Conservation (phyloP, 2,329 filamentous ascomycete species). For the Pyricularia grisea region DNA sequence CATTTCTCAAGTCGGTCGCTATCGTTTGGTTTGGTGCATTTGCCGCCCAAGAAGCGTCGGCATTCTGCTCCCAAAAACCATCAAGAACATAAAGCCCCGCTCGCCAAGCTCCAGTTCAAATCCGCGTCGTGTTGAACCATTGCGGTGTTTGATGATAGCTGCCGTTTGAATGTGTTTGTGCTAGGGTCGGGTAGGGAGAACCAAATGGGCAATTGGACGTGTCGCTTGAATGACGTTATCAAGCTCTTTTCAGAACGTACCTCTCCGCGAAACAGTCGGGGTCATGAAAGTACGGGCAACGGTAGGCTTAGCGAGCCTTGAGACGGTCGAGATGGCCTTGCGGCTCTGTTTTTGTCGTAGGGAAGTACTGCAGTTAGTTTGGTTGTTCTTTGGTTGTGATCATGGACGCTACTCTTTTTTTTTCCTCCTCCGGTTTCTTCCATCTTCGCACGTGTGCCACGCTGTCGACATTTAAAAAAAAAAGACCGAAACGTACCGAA, state of each 20-base stretch:
- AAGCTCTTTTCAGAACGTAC: conserved; percentile 31
- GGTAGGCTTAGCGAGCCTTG: conserved; percentile 37
- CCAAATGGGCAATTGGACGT: not conserved
- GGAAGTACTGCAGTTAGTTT: not conserved
- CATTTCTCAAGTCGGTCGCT: not conserved
- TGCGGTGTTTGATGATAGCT: not conserved
- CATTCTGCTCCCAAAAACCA: not conserved
- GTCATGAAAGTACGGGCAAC: conserved; percentile 45
- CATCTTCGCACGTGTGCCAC: not conserved
- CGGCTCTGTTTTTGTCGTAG: conserved; percentile 29
- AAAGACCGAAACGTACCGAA: conserved; percentile 35
- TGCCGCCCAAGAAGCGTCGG: not conserved
- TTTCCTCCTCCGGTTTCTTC: not conserved
- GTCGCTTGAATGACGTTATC: not conserved
- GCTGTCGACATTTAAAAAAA: not conserved
- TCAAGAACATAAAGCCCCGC: not conserved
- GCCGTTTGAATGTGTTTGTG: not conserved
- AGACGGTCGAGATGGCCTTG: conserved; percentile 38
- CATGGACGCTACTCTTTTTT: not conserved
- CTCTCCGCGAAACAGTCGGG: conserved; percentile 51
- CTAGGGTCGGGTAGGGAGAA: not conserved
- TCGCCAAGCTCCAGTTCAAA: not conserved
- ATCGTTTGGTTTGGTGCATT: not conserved
- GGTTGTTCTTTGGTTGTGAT: not conserved
- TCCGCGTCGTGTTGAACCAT: not conserved